A percentile compares a stretch with the other conserved stretches of the same genome.
Conservation (phyloP, 495 filamentous ascomycete species). For the Penicillium diatomitis region DNA sequence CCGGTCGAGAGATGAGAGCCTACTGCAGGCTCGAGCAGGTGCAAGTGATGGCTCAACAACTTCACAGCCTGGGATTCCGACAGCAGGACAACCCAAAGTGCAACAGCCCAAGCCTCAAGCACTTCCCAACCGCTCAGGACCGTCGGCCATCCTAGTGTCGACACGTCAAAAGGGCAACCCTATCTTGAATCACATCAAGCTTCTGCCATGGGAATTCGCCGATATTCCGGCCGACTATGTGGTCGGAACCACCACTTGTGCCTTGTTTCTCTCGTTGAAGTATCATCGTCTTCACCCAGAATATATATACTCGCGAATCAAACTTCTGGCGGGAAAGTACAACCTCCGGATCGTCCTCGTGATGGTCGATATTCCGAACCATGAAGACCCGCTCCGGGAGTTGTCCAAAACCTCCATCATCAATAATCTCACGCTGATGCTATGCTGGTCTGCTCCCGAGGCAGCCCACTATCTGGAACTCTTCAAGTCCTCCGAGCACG, state of each 20-base stretch:
- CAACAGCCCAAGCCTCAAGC: conserved; percentile 84
- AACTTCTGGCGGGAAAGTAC: conserved; percentile 69
- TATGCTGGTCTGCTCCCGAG: conserved; percentile 91
- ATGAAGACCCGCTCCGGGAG: conserved; percentile 71
- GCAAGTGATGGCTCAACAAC: conserved; percentile 9
- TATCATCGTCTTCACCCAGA: conserved; percentile 97
- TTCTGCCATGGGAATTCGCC: conserved; percentile 91
- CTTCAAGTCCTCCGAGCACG: conserved; percentile 87
- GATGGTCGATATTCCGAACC: conserved; percentile 89
- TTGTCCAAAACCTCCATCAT: conserved; percentile 82
- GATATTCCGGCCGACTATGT: conserved; percentile 92
- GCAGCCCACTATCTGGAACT: conserved; percentile 87
- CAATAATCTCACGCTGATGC: conserved; percentile 82
- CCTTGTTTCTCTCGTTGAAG: conserved; percentile 87
- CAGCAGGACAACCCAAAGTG: conserved; percentile 42
- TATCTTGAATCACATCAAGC: conserved; percentile 69
- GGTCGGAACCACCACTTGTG: conserved; percentile 79
- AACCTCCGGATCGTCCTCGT: conserved; percentile 73
- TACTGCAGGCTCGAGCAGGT: conserved; percentile 40
- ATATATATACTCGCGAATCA: conserved; percentile 92
- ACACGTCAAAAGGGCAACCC: conserved; percentile 90
- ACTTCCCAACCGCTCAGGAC: conserved; percentile 55
- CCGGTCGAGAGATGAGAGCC: conserved; percentile 51
- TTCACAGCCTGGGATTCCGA: conserved; percentile 22
- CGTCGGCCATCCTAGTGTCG: conserved; percentile 78